A percentile compares a stretch with the other conserved stretches of the same genome.
phyloP scores from a whole-genome alignment of 2,329 filamentous ascomycete species.

The Colletotrichum chlorophyti region DNA sequence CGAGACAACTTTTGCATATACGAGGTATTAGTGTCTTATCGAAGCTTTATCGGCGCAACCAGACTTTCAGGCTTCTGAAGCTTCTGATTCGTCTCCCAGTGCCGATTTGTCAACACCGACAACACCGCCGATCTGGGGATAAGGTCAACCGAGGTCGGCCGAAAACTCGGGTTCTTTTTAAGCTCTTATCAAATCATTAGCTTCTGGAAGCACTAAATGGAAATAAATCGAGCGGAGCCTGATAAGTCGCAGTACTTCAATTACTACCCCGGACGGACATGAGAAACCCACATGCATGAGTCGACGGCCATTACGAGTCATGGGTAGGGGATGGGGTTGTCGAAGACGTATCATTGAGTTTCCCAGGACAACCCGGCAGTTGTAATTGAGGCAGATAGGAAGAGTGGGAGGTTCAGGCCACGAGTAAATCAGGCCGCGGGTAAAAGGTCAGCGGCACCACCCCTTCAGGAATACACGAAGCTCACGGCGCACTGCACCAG shows the following conservation, averaged over 20 bases:
- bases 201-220: neutral
- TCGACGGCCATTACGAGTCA: conserved; percentile 19
- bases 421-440: too few species aligned
- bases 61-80: neutral
- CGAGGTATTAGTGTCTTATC: conserved; percentile 9
- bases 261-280: conserved; percentile 8
- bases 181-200: neutral
- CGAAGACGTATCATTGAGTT: neutral
- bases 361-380: neutral
- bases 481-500: too few species aligned
- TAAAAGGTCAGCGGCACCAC: conserved; percentile 12
- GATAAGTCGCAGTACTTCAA: neutral
- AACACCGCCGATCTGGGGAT: neutral
- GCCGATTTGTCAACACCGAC: conserved; percentile 3
- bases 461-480: neutral
- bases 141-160: conserved; percentile 2
- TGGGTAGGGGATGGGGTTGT: neutral
- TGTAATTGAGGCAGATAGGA: neutral
- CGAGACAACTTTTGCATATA: conserved; percentile 2
- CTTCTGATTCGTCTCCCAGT: conserved; percentile 2
- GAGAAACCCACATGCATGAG: conserved; percentile 13
- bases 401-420: neutral
- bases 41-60: neutral
- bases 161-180: neutral
- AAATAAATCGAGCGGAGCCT: neutral